These are phyloP conservation scores for Coemansia sp. DNA, from an alignment of 192 early-diverging fungal genomes.

Conservation along the genomic window DNA sequence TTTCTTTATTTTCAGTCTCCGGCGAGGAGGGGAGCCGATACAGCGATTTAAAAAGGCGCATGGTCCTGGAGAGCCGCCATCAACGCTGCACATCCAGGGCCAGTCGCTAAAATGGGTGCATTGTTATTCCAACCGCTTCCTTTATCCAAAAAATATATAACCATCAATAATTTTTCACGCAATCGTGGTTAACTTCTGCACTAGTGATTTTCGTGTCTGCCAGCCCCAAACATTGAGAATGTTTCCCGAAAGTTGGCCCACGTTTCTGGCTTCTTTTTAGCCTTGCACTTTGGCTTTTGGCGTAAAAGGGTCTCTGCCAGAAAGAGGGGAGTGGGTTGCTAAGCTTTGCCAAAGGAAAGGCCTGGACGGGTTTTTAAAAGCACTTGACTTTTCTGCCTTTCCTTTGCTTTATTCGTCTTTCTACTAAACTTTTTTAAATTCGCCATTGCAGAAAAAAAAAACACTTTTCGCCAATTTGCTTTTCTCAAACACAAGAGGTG, in stretches of 20 bases:
- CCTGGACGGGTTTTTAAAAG: not conserved
- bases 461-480: too few species aligned
- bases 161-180: too few species aligned
- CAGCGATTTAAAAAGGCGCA: not conserved
- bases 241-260: not conserved
- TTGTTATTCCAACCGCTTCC: not conserved
- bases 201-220: not conserved
- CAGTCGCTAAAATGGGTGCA: not conserved
- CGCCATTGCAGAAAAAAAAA: too few species aligned
- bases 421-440: not conserved
- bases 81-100: too few species aligned
- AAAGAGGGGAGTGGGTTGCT: too few species aligned
- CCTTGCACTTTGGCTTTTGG: too few species aligned
- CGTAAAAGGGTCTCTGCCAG: too few species aligned
- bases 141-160: too few species aligned
- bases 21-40: not conserved
- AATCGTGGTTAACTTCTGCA: too few species aligned
- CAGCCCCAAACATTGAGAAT: too few species aligned
- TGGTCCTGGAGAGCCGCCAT: not conserved
- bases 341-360: too few species aligned
- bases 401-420: not conserved
- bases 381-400: not conserved
- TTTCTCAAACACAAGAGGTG: too few species aligned
- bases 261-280: not conserved
- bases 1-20: conserved; percentile 1